These are phyloP conservation scores for Mycena albidolilacea DNA, from an alignment of 768 basidiomycete species.

Conservation along the genomic window DNA sequence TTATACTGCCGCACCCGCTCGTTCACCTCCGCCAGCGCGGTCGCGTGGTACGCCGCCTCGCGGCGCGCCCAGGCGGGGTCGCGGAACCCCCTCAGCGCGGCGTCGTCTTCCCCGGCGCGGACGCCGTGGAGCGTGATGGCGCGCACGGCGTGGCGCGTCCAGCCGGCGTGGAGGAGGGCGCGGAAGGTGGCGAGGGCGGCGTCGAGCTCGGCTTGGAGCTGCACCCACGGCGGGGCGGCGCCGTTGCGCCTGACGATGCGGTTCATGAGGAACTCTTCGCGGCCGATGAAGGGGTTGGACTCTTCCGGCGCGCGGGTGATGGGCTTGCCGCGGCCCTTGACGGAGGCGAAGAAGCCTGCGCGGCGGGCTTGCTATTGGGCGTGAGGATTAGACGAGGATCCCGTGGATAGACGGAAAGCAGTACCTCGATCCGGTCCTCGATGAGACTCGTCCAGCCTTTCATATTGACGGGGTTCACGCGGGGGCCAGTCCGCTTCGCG, in stretches of 20 bases:
- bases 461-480: slow-evolving; percentile 71
- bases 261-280: slow-evolving; percentile 90
- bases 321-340: slow-evolving; percentile 74
- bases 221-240: slow-evolving; percentile 90
- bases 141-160: slow-evolving; percentile 84
- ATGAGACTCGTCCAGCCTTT: slow-evolving; percentile 84
- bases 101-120: slow-evolving; percentile 43
- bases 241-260: slow-evolving; percentile 87
- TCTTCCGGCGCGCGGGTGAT: slow-evolving; percentile 56
- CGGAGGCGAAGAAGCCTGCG: slow-evolving; percentile 78
- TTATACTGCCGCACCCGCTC: slow-evolving; percentile 85
- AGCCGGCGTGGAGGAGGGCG: slow-evolving; percentile 73
- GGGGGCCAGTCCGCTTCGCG: slow-evolving; percentile 38
- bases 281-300: slow-evolving; percentile 71
- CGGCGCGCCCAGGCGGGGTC: slow-evolving; percentile 81
- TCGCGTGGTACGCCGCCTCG: slow-evolving; percentile 77
- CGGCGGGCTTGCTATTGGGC: slow-evolving; percentile 69
- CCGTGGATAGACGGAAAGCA: background rate
- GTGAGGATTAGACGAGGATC: background rate
- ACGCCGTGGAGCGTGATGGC: slow-evolving; percentile 57
- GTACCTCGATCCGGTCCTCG: slow-evolving; percentile 86
- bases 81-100: slow-evolving; percentile 58
- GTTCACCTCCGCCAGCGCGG: slow-evolving; percentile 81
- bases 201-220: slow-evolving; percentile 85
- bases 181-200: slow-evolving; percentile 73